phyloP scores from a whole-genome alignment of 1,284 basidiomycete genomes.

The Fistulina hepatica region DNA sequence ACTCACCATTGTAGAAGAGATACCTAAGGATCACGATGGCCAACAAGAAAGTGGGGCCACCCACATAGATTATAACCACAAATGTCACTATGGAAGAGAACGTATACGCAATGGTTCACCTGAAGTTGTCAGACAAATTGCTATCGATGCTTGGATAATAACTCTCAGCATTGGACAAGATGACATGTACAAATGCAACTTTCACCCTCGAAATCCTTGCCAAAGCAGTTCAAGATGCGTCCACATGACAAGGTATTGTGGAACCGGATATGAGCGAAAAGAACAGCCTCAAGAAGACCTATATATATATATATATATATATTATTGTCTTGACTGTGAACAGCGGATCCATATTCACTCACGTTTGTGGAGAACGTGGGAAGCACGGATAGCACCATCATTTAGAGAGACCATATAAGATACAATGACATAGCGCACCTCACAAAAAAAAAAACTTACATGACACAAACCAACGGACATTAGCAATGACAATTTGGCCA shows the following conservation, averaged over 20 bases:
- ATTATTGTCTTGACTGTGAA: background rate
- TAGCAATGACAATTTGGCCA: constrained; percentile 44
- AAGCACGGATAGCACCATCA: constrained; percentile 56
- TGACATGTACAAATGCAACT: background rate
- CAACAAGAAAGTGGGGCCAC: constrained; percentile 52
- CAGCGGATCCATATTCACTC: constrained; percentile 25
- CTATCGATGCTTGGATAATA: constrained; percentile 55
- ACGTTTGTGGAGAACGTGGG: constrained; percentile 53
- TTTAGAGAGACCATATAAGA: constrained; percentile 26
- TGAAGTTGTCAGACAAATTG: constrained; percentile 61
- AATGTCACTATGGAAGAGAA: constrained; percentile 39
- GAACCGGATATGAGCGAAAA: constrained; percentile 74
- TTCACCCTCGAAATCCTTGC: constrained; percentile 74
- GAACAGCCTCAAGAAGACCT: constrained; percentile 61
- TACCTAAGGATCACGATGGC: constrained; percentile 38
- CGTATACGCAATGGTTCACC: constrained; percentile 41
- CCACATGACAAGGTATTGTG: constrained; percentile 73
- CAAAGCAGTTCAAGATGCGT: constrained; percentile 64
- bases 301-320: constrained; percentile 39
- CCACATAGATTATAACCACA: constrained; percentile 48
- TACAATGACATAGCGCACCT: background rate
- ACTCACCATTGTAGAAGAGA: constrained; percentile 50
- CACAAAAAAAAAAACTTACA: constrained; percentile 28
- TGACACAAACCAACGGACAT: constrained; percentile 41
- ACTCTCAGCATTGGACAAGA: background rate